Conservation (phyloP, 2,329 filamentous ascomycete species). For the Ophiostoma himal-ulmi region DNA sequence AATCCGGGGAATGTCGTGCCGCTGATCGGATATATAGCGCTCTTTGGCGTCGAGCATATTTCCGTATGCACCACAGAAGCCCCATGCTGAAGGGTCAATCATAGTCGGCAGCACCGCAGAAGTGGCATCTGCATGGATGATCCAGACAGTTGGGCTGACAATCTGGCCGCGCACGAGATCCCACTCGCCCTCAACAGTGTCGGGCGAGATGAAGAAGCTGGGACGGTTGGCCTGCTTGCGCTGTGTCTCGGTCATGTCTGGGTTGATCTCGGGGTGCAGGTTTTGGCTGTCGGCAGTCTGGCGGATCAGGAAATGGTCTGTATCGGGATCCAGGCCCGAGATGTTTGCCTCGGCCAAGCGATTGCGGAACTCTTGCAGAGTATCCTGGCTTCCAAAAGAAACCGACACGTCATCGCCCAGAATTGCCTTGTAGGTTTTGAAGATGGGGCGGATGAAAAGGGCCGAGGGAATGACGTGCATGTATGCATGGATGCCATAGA, state of each 20-base stretch:
- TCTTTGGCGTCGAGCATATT: neutral
- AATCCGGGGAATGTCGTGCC: neutral
- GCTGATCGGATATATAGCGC: neutral
- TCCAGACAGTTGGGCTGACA: conserved; percentile 12
- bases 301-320: conserved; percentile 10
- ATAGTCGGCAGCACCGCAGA: neutral
- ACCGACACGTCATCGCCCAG: neutral
- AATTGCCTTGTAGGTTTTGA: neutral
- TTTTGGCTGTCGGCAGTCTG: neutral
- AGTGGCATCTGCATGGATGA: neutral
- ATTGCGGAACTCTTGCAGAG: neutral
- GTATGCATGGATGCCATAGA: neutral
- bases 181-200: conserved; percentile 17
- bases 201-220: conserved; percentile 15
- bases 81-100: neutral
- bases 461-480: conserved; percentile 7
- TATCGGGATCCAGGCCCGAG: neutral
- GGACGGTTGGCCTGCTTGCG: conserved; percentile 5
- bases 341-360: neutral
- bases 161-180: neutral
- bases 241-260: neutral
- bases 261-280: neutral
- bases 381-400: neutral
- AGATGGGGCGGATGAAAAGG: conserved; percentile 12
- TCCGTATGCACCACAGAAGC: neutral